These are phyloP conservation scores for Colletotrichum endophyticum DNA, from an alignment of 2,329 filamentous ascomycete species.

Conservation along the genomic window DNA sequence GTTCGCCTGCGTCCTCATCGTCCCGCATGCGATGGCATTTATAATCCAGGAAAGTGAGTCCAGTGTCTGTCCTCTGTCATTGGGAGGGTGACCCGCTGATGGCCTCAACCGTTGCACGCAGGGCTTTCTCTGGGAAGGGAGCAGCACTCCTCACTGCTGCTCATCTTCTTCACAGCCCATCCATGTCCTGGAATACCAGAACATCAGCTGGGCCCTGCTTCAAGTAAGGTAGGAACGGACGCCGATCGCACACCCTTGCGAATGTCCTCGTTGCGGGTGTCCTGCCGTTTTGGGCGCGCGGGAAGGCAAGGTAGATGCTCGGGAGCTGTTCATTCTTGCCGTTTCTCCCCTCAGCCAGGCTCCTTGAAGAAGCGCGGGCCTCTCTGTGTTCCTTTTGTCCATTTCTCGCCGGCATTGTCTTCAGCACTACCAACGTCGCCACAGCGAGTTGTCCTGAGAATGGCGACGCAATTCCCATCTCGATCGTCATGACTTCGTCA, in stretches of 20 bases:
- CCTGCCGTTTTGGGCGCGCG: background rate
- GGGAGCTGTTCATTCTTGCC: background rate
- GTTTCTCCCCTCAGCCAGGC: background rate
- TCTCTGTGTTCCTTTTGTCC: background rate
- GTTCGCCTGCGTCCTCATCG: background rate
- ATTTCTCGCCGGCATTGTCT: background rate
- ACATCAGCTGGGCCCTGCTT: background rate
- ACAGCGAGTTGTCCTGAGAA: background rate
- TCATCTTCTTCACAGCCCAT: background rate
- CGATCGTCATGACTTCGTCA: background rate
- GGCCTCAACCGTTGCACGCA: background rate
- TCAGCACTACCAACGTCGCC: background rate
- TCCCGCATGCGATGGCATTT: background rate
- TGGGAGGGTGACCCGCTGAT: background rate
- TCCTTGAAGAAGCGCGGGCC: background rate
- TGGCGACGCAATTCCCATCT: background rate
- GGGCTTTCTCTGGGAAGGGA: background rate
- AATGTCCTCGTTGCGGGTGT: background rate
- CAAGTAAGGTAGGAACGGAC: background rate
- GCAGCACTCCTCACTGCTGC: background rate
- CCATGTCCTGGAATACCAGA: background rate
- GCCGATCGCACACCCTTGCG: background rate
- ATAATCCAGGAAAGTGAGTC: background rate
- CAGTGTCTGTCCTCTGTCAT: background rate
- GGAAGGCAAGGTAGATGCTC: background rate